These are phyloP conservation scores for Usnea hakonensis DNA, from an alignment of 495 filamentous ascomycete genomes.

Conservation along the genomic window DNA sequence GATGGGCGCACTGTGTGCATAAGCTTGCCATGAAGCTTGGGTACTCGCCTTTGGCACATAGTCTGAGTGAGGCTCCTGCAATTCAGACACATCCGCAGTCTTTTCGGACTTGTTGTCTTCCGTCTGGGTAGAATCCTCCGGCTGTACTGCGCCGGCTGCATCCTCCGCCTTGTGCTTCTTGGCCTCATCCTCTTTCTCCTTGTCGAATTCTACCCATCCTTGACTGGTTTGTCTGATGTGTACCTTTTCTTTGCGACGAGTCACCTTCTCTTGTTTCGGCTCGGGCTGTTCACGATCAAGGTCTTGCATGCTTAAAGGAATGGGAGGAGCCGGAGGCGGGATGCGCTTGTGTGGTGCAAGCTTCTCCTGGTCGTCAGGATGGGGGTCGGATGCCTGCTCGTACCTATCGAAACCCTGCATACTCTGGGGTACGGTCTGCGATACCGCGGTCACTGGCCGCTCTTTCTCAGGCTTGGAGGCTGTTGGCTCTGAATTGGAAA, in stretches of 20 bases:
- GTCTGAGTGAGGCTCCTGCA: not conserved
- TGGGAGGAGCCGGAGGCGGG: not conserved
- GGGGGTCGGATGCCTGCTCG: not conserved
- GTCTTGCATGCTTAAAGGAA: conserved; percentile 5
- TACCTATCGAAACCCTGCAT: not conserved
- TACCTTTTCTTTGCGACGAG: conserved; percentile 9
- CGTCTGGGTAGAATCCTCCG: not conserved
- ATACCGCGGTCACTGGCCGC: not conserved
- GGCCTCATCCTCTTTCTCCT: not conserved
- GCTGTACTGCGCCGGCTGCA: not conserved
- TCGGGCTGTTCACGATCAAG: not conserved
- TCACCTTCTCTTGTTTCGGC: not conserved
- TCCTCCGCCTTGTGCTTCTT: conserved; percentile 1
- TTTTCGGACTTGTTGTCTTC: not conserved
- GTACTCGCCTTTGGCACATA: conserved; percentile 3
- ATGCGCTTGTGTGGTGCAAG: conserved; percentile 12
- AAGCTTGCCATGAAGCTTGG: conserved; percentile 14
- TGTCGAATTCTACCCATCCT: conserved; percentile 10
- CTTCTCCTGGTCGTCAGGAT: not conserved
- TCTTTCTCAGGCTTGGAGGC: not conserved
- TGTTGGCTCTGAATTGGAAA: not conserved
- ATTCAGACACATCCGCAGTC: not conserved
- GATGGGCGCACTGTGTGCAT: conserved; percentile 1
- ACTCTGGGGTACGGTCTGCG: not conserved
- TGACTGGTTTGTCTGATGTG: conserved; percentile 2